Evolutionary conservation across 768 basidiomycete genomes (phyloP).

Genomic region (Gloeopeniophorella convolvens): DNA sequence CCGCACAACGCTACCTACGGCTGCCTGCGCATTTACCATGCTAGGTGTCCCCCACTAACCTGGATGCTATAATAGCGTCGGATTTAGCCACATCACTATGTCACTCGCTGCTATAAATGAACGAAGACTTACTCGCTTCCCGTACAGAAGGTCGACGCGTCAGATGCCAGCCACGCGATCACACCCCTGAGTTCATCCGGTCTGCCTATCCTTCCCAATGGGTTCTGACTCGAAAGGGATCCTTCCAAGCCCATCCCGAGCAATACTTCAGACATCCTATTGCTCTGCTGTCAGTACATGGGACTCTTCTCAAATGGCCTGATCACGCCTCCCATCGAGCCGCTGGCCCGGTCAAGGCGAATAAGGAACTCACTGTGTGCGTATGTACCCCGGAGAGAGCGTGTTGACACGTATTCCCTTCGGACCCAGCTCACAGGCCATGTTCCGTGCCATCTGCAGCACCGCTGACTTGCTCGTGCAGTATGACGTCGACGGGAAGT

Average conservation of each 20-base stretch:
- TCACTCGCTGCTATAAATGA: no score
- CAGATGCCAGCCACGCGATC: constrained; percentile 62
- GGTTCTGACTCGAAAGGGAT: no score
- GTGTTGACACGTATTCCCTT: constrained; percentile 67
- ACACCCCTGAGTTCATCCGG: constrained; percentile 72
- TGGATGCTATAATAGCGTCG: no score
- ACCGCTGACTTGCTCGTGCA: constrained; percentile 75
- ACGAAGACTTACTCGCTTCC: constrained; percentile 83
- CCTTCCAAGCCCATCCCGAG: no score
- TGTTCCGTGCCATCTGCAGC: constrained; percentile 72
- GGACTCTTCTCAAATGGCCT: no score
- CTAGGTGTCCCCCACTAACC: no score
- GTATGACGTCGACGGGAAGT: constrained; percentile 70
- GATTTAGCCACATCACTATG: no score
- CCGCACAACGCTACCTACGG: no score
- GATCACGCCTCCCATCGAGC: constrained; percentile 56
- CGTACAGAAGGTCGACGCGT: constrained; percentile 73
- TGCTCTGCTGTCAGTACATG: no score
- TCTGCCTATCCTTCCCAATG: constrained; percentile 62
- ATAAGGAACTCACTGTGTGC: constrained; percentile 35
- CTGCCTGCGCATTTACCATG: no score
- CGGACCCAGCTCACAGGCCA: constrained; percentile 72
- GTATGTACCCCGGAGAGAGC: constrained; percentile 71
- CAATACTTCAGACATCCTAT: no score
- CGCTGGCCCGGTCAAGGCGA: constrained; percentile 34